These are phyloP conservation scores for Heritiera fomes DNA, from an alignment of 345 rosid species.

Conservation along the genomic window DNA sequence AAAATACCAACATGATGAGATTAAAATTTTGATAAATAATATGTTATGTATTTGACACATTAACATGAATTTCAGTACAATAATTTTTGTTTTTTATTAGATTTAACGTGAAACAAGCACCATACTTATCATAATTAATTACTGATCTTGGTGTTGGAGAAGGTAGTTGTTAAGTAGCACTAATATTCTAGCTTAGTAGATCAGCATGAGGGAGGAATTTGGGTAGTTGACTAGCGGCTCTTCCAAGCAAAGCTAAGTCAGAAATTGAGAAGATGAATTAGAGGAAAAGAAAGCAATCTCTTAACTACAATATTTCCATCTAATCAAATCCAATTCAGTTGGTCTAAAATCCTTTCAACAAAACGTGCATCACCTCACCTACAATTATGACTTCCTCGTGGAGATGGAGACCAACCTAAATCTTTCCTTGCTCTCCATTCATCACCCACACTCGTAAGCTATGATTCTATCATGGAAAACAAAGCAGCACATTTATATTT, in stretches of 20 bases:
- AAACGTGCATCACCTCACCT: constrained; percentile 2
- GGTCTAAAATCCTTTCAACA: not conserved
- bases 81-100: too few species aligned
- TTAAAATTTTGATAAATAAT: too few species aligned
- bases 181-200: not conserved
- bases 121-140: too few species aligned
- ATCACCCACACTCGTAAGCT: not conserved
- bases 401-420: not conserved
- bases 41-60: too few species aligned
- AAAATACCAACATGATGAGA: too few species aligned
- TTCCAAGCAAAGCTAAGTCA: not conserved
- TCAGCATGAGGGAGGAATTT: not conserved
- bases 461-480: not conserved
- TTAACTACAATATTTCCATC: not conserved
- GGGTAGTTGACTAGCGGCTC: not conserved
- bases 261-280: not conserved
- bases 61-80: too few species aligned
- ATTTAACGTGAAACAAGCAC: too few species aligned
- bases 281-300: not conserved
- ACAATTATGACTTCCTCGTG: not conserved
- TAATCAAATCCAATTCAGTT: not conserved
- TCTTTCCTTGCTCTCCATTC: not conserved
- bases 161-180: not conserved
- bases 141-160: not conserved
- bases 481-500: not conserved